phyloP scores from a whole-genome alignment of 192 early-diverging fungal species.

The Coemansia sp. region DNA sequence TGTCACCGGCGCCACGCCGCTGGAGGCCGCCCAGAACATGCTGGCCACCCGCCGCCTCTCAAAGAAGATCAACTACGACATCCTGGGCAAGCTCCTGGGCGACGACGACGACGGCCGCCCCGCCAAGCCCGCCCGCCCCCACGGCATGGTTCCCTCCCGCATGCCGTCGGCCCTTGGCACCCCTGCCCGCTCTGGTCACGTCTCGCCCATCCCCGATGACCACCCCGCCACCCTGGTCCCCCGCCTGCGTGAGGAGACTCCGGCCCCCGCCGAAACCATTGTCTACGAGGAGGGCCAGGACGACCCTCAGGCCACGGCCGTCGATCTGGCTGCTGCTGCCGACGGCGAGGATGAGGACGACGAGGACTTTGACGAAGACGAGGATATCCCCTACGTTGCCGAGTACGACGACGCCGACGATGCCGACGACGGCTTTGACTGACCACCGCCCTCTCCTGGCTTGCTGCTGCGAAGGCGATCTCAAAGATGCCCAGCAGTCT shows the following conservation, averaged over 20 bases:
- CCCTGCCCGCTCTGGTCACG: slow-evolving; percentile 21
- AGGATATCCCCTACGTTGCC: slow-evolving; percentile 6
- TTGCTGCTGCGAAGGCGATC: too few species aligned
- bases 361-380: slow-evolving; percentile 40
- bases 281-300: slow-evolving; percentile 43
- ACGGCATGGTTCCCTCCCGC: slow-evolving; percentile 49
- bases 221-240: not conserved
- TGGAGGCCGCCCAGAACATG: slow-evolving; percentile 74
- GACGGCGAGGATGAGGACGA: slow-evolving; percentile 49
- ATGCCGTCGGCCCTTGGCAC: slow-evolving; percentile 30
- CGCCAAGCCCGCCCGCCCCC: slow-evolving; percentile 17
- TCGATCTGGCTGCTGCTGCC: slow-evolving; percentile 21
- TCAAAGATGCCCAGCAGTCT: too few species aligned
- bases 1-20: slow-evolving; percentile 52
- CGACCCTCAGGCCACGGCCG: slow-evolving; percentile 42
- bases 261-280: slow-evolving; percentile 16
- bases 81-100: slow-evolving; percentile 67
- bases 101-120: slow-evolving; percentile 42
- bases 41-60: slow-evolving; percentile 68
- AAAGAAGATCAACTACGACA: slow-evolving; percentile 87
- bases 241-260: not conserved
- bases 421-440: slow-evolving; percentile 1
- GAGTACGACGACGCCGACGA: slow-evolving; percentile 9
- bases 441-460: too few species aligned
- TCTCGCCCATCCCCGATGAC: slow-evolving; percentile 7